Conservation (phyloP, 1,284 basidiomycete genomes). For the Trichosporon sp. region DNA sequence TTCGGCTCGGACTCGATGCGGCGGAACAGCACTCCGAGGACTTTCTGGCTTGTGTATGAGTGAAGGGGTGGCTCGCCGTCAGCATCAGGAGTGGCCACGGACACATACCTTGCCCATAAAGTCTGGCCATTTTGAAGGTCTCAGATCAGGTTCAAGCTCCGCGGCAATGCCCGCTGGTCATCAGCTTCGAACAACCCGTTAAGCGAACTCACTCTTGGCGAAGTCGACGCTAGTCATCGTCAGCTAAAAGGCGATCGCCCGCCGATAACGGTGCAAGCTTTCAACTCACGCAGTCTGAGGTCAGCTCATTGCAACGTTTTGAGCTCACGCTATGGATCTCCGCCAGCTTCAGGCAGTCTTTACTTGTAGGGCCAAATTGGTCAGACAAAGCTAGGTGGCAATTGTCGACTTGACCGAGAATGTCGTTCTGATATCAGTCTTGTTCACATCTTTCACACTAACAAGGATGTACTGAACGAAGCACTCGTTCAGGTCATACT, state of each 20-base stretch:
- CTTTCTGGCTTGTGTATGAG: conserved; percentile 30
- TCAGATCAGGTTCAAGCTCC: conserved; percentile 21
- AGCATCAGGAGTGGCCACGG: neutral
- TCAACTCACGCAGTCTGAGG: conserved; percentile 33
- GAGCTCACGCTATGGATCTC: conserved; percentile 40
- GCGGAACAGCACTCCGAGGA: conserved; percentile 43
- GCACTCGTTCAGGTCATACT: conserved; percentile 44
- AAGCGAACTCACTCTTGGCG: conserved; percentile 40
- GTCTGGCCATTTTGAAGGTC: conserved; percentile 42
- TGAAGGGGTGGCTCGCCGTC: conserved; percentile 20
- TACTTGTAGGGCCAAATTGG: conserved; percentile 10
- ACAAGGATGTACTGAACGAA: conserved; percentile 44
- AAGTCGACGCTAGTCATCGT: conserved; percentile 38
- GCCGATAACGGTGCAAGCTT: neutral
- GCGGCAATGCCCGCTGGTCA: conserved; percentile 40
- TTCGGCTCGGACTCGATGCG: conserved; percentile 33
- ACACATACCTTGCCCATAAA: conserved; percentile 46
- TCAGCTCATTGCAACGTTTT: conserved; percentile 7
- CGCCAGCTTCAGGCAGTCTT: conserved; percentile 27
- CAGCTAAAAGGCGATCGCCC: neutral
- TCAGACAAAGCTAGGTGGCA: conserved; percentile 45
- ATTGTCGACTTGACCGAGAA: conserved; percentile 45
- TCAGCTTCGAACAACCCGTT: neutral
- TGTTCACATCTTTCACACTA: neutral
- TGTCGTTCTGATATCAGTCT: conserved; percentile 31